Evolutionary conservation across 2,329 filamentous ascomycete genomes (phyloP).

Genomic region (Hypomyces perniciosus): DNA sequence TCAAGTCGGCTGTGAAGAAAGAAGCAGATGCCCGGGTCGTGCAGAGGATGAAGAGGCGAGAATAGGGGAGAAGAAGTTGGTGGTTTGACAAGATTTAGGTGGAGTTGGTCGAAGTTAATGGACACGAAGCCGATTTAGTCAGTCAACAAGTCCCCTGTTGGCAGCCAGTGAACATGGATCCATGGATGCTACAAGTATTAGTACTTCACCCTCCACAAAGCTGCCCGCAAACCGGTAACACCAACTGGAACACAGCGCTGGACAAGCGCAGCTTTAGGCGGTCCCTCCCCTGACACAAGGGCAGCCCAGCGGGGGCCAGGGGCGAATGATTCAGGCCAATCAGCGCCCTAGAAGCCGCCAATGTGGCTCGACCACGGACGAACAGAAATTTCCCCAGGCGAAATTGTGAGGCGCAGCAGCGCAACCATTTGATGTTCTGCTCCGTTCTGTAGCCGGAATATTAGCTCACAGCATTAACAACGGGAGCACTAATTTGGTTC

Average conservation of each 20-base stretch:
- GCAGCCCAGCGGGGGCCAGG: neutral
- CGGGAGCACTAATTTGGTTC: too few relatives aligned
- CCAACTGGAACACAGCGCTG: too few relatives aligned
- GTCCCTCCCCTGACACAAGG: too few relatives aligned
- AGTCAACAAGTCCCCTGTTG: too few relatives aligned
- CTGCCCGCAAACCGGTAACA: too few relatives aligned
- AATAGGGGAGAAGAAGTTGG: slow-evolving; percentile 2
- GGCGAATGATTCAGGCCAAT: slow-evolving; percentile 5
- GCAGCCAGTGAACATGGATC: too few relatives aligned
- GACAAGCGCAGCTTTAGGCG: too few relatives aligned
- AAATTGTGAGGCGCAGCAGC: slow-evolving; percentile 7
- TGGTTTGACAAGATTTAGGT: neutral
- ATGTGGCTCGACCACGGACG: neutral
- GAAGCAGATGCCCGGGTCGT: neutral
- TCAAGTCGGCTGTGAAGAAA: slow-evolving; percentile 4
- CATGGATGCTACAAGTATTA: too few relatives aligned
- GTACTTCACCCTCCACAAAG: too few relatives aligned
- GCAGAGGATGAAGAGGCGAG: neutral
- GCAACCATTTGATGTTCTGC: neutral
- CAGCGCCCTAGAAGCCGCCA: neutral
- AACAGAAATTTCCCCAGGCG: slow-evolving; percentile 11
- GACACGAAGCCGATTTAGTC: too few relatives aligned
- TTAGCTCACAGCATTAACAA: too few relatives aligned
- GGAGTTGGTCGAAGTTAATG: too few relatives aligned
- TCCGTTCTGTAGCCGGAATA: neutral